These are phyloP conservation scores for Musa schizocarpa DNA, from an alignment of 176 grass and related monocot genomes.

Conservation along the genomic window DNA sequence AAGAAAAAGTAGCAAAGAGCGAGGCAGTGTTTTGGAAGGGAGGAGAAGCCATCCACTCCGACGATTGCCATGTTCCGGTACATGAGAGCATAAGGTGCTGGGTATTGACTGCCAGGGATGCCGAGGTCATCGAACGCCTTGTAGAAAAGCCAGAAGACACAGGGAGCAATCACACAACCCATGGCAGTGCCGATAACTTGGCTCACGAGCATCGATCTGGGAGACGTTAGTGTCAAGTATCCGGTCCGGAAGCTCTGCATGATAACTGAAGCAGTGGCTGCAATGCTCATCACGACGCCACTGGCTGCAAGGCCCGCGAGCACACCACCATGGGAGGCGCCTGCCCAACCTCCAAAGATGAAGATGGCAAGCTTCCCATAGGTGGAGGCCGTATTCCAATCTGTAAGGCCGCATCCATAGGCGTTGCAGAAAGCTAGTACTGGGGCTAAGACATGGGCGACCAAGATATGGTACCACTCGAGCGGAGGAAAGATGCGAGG, in stretches of 20 bases:
- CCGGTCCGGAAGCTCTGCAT: conserved; percentile 97
- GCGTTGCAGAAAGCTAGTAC: conserved; percentile 90
- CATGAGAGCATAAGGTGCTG: conserved; percentile 76
- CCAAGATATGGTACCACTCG: conserved; percentile 75
- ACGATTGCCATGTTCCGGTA: conserved; percentile 96
- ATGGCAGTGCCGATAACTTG: conserved; percentile 84
- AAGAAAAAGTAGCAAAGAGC: conserved; percentile 82
- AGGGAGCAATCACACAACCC: conserved; percentile 75
- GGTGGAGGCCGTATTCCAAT: conserved; percentile 78
- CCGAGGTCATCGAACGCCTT: conserved; percentile 77
- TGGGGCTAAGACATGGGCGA: conserved; percentile 65
- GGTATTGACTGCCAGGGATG: conserved; percentile 44
- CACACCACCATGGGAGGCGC: conserved; percentile 53
- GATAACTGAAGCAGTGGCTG: conserved; percentile 73
- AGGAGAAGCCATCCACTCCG: conserved; percentile 54
- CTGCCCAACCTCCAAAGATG: conserved; percentile 68
- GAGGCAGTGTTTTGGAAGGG: conserved; percentile 68
- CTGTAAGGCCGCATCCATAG: conserved; percentile 78
- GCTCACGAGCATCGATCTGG: conserved; percentile 84
- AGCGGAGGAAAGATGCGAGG: conserved; percentile 80
- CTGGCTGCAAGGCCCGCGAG: conserved; percentile 72
- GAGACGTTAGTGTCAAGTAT: conserved; percentile 81
- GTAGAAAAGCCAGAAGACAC: conserved; percentile 91
- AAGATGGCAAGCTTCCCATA: conserved; percentile 92
- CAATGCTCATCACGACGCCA: conserved; percentile 96